Percentiles rank a stretch among this genome's conserved stretches.
Conservation (phyloP, 805 yeast genomes). For the Saccharomycopsis sp. region DNA sequence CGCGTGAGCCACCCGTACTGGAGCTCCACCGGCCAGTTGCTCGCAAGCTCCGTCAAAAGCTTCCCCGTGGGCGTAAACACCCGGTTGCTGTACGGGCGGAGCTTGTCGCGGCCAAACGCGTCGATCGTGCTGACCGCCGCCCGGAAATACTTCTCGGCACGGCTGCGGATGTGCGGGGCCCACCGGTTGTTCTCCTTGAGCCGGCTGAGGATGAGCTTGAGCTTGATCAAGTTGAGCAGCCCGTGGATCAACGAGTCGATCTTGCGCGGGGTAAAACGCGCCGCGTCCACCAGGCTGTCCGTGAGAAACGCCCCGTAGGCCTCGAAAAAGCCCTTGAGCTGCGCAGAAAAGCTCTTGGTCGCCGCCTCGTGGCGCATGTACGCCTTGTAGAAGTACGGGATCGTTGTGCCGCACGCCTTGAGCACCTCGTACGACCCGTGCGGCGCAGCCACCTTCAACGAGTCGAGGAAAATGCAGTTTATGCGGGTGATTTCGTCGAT, state of each 20-base stretch:
- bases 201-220: conserved; percentile 63
- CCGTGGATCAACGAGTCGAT: conserved; percentile 60
- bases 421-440: conserved; percentile 72
- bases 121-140: conserved; percentile 62
- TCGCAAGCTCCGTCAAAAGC: conserved; percentile 73
- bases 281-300: conserved; percentile 9
- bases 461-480: conserved; percentile 75
- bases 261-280: conserved; percentile 40
- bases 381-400: conserved; percentile 90
- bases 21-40: conserved; percentile 79
- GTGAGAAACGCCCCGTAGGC: conserved; percentile 30
- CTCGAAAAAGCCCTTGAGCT: conserved; percentile 36
- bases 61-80: conserved; percentile 91
- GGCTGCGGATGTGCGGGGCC: conserved; percentile 28
- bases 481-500: conserved; percentile 89
- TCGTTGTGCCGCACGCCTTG: conserved; percentile 71
- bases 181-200: conserved; percentile 44
- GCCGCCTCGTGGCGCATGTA: conserved; percentile 94
- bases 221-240: conserved; percentile 61
- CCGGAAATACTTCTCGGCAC: conserved; percentile 37
- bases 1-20: conserved; percentile 87
- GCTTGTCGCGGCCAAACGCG: conserved; percentile 63
- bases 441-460: conserved; percentile 58
- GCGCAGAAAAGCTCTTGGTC: conserved; percentile 51
- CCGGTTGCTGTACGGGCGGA: conserved; percentile 49